These are phyloP conservation scores for Backusella australiensis DNA, from an alignment of 192 early-diverging fungal species.

Conservation along the genomic window DNA sequence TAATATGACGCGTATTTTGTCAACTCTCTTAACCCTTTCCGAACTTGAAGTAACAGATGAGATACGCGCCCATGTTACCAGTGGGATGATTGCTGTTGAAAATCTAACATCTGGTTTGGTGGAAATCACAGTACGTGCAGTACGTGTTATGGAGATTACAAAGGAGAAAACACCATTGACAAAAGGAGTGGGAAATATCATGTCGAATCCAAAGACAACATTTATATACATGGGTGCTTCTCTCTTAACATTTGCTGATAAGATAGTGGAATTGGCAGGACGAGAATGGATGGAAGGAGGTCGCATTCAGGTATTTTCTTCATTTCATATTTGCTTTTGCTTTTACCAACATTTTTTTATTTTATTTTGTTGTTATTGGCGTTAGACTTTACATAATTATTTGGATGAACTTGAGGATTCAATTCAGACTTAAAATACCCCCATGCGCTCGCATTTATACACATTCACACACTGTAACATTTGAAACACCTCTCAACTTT, in stretches of 20 bases:
- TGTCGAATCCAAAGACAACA: slow-evolving; percentile 19
- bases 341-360: background rate
- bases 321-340: background rate
- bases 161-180: slow-evolving; percentile 3
- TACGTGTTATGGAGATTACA: slow-evolving; percentile 28
- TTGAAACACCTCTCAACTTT: background rate
- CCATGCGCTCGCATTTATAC: background rate
- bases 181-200: slow-evolving; percentile 24
- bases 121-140: slow-evolving; percentile 25
- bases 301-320: slow-evolving; percentile 25
- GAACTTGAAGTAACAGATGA: background rate
- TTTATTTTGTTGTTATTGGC: background rate
- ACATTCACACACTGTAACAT: background rate
- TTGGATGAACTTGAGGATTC: slow-evolving; percentile 4
- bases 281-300: slow-evolving; percentile 24
- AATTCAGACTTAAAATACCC: background rate
- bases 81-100: slow-evolving; percentile 4
- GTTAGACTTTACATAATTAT: background rate
- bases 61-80: background rate
- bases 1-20: slow-evolving; percentile 10
- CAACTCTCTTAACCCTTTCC: background rate
- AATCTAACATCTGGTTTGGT: slow-evolving; percentile 20
- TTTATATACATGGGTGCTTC: slow-evolving; percentile 36
- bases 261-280: slow-evolving; percentile 31
- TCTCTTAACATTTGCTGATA: slow-evolving; percentile 29